Conservation (phyloP, 1,139 yeast species). For the Scheffersomyces segobiensis region DNA sequence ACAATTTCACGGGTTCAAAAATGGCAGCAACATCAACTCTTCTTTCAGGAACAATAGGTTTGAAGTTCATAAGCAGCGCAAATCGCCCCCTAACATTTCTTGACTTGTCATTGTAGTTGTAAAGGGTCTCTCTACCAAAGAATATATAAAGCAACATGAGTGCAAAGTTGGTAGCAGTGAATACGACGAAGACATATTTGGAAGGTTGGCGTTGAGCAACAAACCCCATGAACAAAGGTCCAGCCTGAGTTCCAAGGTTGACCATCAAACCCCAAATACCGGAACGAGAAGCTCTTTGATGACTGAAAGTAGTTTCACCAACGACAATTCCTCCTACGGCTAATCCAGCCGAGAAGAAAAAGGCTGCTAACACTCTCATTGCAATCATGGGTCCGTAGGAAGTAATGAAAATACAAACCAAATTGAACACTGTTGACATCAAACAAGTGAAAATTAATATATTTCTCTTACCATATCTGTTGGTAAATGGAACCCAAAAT, state of each 20-base stretch:
- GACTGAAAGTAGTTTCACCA: constrained; percentile 18
- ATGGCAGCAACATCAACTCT: constrained; percentile 3
- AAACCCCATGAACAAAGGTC: constrained; percentile 23
- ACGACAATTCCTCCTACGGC: constrained; percentile 21
- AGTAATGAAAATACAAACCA: constrained; percentile 16
- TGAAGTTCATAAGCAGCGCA: not conserved
- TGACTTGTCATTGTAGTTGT: constrained; percentile 6
- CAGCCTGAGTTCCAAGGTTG: constrained; percentile 20
- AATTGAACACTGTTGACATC: constrained; percentile 16
- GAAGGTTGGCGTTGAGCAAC: constrained; percentile 15
- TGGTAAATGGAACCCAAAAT: constrained; percentile 21
- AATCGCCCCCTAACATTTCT: not conserved
- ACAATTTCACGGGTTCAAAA: constrained; percentile 12
- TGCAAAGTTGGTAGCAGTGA: constrained; percentile 15
- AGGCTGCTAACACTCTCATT: constrained; percentile 17
- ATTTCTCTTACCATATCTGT: constrained; percentile 17
- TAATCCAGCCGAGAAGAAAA: constrained; percentile 19
- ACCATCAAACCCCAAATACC: constrained; percentile 22
- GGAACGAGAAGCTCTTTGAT: constrained; percentile 21
- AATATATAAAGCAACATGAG: constrained; percentile 16
- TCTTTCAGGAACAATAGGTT: not conserved
- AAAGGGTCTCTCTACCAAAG: constrained; percentile 20
- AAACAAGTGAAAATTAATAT: constrained; percentile 14
- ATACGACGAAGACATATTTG: constrained; percentile 15
- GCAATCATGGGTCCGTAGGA: constrained; percentile 17